Evolutionary conservation across 2,329 filamentous ascomycete species (phyloP), one percentile per base, ranked within the genome.

Genomic region (Corniculantispora saksenae): DNA sequence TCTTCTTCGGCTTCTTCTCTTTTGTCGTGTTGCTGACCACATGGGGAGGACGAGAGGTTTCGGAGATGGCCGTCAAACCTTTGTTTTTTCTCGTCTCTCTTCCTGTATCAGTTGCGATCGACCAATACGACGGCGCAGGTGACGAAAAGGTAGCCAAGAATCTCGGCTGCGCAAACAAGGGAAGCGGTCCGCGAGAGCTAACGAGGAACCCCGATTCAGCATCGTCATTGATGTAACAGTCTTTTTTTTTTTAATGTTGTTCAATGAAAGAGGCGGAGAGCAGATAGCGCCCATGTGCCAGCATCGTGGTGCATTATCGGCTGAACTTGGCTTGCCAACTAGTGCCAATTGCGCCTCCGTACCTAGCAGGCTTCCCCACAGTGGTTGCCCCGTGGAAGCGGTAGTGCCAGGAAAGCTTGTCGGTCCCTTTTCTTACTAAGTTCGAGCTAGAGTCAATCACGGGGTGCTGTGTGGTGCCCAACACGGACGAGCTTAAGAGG

Each of bases 371-470:
- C 54, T n/a, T 27, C 21, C 54, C 21, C 54, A 25, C 10, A 45
- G 35, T 21, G 23, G 13, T 23, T 9, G 35, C 54, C 23, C 48
- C 48, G 48, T 51, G 48, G 23, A 17, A 51, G 48, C 25, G 48
- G 48, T 25, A 25, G 48, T 51, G 48, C 38, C 43, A 47, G 32
- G 55, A 50, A 32, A 50, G 57, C 21, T 23, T 40, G 45, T 51
- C 45, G 45, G 57, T 51, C 57, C 29, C n/a, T n/a, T 51, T 45
- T 60, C 57, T 60, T 32, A 60, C 57, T 51, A 60, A 51, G 57
- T 38, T n/a, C 3, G 25, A 51, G 57, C 29, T 50, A 50, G 38
- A 35, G 40, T 27, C 47, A 23, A 29, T 15, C 19, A 43, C 23
- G 23, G 8, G 38, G 38, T 32, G 32, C 32, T 32, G 32, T 25